Conservation (phyloP, 75 land plant species). For the Pinus tabuliformis region DNA sequence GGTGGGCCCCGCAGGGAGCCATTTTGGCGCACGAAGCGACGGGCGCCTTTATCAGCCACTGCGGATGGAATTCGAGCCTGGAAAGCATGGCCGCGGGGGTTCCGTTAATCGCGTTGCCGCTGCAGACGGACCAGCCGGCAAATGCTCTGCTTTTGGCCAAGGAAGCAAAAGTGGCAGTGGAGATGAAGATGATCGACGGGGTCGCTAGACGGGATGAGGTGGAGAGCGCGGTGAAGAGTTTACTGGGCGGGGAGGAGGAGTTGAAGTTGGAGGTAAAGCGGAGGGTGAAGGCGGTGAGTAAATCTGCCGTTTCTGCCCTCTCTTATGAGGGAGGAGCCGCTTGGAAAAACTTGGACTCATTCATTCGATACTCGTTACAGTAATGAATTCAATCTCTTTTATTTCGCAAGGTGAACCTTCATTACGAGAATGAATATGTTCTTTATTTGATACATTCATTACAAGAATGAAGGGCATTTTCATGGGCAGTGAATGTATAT, state of each 20-base stretch:
- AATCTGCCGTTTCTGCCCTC: no score
- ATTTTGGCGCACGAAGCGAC: not conserved
- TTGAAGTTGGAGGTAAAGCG: no score
- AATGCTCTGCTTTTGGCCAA: not conserved
- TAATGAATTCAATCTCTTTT: no score
- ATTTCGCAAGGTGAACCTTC: no score
- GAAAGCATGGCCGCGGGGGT: not conserved
- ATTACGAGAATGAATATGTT: no score
- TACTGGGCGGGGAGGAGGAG: not conserved
- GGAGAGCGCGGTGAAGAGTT: not conserved
- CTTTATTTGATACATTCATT: no score
- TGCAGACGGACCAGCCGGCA: not conserved
- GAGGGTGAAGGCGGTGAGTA: no score
- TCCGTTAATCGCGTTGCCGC: not conserved
- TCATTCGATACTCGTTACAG: no score
- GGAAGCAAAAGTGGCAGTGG: not conserved
- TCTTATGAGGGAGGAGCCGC: no score
- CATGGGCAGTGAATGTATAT: no score
- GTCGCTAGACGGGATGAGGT: not conserved
- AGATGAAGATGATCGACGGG: not conserved
- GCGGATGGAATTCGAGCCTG: conserved; percentile 10
- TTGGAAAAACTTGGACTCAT: no score
- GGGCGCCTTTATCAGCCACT: conserved; percentile 3
- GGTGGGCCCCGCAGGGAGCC: conserved; percentile 7
- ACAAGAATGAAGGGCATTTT: no score